A percentile compares a stretch with the other conserved stretches of the same genome.
Conservation (phyloP, 495 filamentous ascomycete species). For the Aspergillus nanangensis region DNA sequence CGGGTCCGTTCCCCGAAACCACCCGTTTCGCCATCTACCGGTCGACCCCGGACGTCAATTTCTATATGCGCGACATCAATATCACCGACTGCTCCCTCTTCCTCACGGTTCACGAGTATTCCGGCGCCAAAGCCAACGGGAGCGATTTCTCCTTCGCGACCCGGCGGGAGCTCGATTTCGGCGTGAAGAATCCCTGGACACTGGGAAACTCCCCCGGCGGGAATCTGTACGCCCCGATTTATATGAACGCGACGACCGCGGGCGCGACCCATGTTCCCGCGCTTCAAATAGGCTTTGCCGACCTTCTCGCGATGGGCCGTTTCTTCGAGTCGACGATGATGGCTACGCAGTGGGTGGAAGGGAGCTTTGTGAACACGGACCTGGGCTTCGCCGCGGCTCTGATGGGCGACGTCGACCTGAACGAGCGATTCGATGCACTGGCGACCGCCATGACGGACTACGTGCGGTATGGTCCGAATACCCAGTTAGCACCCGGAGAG, state of each 20-base stretch:
- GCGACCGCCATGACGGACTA: conserved; percentile 15
- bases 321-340: conserved; percentile 12
- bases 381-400: conserved; percentile 9
- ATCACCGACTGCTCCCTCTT: conserved; percentile 15
- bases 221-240: not conserved
- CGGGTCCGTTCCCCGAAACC: conserved; percentile 11
- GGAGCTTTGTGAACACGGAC: conserved; percentile 10
- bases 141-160: conserved; percentile 9
- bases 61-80: conserved; percentile 7
- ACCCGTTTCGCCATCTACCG: conserved; percentile 12
- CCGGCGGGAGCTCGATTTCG: conserved; percentile 11
- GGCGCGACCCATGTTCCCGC: conserved; percentile 1
- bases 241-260: not conserved
- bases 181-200: conserved; percentile 8
- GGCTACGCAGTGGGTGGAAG: conserved; percentile 8
- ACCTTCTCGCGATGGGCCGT: conserved; percentile 2
- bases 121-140: conserved; percentile 8
- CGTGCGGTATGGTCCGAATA: conserved; percentile 13
- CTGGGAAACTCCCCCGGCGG: not conserved
- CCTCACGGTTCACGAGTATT: conserved; percentile 12
- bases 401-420: conserved; percentile 7
- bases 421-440: conserved; percentile 11
- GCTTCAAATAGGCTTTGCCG: conserved; percentile 2
- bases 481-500: conserved; percentile 6
- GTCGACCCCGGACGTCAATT: conserved; percentile 6